phyloP scores from a whole-genome alignment of 495 filamentous ascomycete genomes.

The Penicillium ucsense region DNA sequence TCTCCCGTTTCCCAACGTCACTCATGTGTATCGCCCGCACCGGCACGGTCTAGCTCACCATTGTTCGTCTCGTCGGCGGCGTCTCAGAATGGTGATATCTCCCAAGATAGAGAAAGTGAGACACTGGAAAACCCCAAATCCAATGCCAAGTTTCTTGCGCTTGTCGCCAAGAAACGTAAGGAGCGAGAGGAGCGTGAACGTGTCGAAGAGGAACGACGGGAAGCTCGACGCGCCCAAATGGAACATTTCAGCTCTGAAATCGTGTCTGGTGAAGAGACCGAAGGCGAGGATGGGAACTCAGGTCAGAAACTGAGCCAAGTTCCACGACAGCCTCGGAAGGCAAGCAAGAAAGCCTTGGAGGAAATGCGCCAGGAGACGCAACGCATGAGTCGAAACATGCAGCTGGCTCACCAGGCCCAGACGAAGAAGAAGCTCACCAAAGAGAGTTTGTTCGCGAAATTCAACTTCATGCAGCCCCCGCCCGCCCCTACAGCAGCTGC shows the following conservation, averaged over 20 bases:
- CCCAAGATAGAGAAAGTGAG: constrained; percentile 14
- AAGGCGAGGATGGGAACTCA: constrained; percentile 47
- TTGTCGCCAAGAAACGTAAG: constrained; percentile 60
- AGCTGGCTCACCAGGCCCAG: constrained; percentile 79
- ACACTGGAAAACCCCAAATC: constrained; percentile 36
- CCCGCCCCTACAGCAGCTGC: constrained; percentile 13
- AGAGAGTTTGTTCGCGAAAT: constrained; percentile 70
- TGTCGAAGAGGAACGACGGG: constrained; percentile 44
- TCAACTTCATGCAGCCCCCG: constrained; percentile 54
- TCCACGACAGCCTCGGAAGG: constrained; percentile 65
- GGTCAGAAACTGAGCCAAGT: constrained; percentile 53
- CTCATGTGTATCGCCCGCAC: constrained; percentile 10
- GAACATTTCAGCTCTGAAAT: constrained; percentile 30
- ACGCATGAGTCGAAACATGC: constrained; percentile 78
- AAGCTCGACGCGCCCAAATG: constrained; percentile 26
- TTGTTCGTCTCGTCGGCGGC: constrained; percentile 31
- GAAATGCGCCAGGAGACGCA: constrained; percentile 93
- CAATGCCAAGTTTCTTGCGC: constrained; percentile 53
- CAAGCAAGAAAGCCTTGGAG: constrained; percentile 92
- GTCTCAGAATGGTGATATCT: constrained; percentile 1
- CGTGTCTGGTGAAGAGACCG: constrained; percentile 28
- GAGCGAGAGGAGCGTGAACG: constrained; percentile 59
- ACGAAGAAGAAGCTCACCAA: constrained; percentile 90
- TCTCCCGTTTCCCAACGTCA: constrained; percentile 1
- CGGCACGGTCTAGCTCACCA: constrained; percentile 26